Evolutionary conservation across 176 grass and related monocot genomes (phyloP), one percentile per base, ranked within the genome.

Genomic region (Thalia dealbata): DNA sequence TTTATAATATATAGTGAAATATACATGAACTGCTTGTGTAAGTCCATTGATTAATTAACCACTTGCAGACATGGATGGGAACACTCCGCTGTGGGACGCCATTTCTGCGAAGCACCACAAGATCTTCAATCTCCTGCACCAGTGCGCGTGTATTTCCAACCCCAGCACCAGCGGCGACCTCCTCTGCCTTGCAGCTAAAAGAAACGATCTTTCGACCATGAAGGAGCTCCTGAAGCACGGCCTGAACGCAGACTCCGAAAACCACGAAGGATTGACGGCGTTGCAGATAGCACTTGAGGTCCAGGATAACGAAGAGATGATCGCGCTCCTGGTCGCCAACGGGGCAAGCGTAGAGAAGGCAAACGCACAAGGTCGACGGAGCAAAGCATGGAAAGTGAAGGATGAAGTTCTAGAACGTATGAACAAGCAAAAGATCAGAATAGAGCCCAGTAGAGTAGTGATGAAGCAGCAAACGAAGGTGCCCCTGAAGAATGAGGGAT

Each of bases 61-160:
- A 21, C 7, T 18, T 22, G 25, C 77, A 89, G 89, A 91, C 51
- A 52, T 32, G 27, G 41, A 88, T 51, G 89, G 85, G 61, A 86
- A 82, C 75, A 97, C 93, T 76, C 84, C 87, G 52, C 56, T 91
- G 69, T 92, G 93, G 89, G 71, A 84, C 14, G 90, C 93, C 73
- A 79, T 92, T 21, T 76, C 80, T 0, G 83, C 75, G 71, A 76
- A 88, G 71, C 89, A 91, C 80, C 87, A 92, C 69, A 88, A 84
- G 75, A 84, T 92, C 76, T 92, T 97, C 87, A 92, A 86, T 76
- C 82, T 91, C 72, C 72, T 93, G 44, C 81, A 88, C 88, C 90
- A 87, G 21, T 72, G 72, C 32, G 87, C 88, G 32, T 83, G 79
- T 76, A 25, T 43, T 29, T 88, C 90, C 3, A 73, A 56, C 67